These are phyloP conservation scores for Naegleria fowleri DNA, from an alignment of 208 protist species.

Conservation along the genomic window DNA sequence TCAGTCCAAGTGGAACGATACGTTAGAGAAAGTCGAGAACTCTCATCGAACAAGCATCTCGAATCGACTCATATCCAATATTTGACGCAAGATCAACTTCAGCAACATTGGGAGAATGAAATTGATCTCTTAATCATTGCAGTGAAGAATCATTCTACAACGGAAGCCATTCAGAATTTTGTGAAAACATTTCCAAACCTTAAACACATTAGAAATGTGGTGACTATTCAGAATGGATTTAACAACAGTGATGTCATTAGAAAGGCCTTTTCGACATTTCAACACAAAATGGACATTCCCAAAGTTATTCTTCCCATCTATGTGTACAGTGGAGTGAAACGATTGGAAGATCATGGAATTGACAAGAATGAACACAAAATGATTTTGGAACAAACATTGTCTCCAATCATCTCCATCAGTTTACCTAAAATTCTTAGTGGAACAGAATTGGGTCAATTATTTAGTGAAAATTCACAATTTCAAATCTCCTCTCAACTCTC, in stretches of 20 bases:
- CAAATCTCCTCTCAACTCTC: neutral
- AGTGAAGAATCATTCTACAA: conserved; percentile 41
- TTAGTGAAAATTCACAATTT: conserved; percentile 30
- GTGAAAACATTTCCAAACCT: conserved; percentile 19
- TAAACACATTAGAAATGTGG: conserved; percentile 31
- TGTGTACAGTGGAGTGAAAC: neutral
- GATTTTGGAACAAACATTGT: neutral
- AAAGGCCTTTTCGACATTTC: neutral
- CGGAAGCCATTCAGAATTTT: conserved; percentile 31
- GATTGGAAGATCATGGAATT: neutral
- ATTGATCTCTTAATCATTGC: conserved; percentile 47
- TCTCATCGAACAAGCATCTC: too few species aligned
- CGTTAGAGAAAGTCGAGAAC: too few species aligned
- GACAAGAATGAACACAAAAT: conserved; percentile 18
- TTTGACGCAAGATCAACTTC: conserved; percentile 34
- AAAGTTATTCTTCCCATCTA: neutral
- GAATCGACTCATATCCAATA: conserved; percentile 25
- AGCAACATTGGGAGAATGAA: conserved; percentile 34
- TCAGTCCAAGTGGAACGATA: too few species aligned
- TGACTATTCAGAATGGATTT: conserved; percentile 57
- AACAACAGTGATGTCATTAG: conserved; percentile 46
- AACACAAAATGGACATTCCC: neutral
- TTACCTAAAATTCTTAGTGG: conserved; percentile 16
- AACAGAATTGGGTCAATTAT: neutral
- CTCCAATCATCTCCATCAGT: neutral